phyloP scores from a whole-genome alignment of 2,329 filamentous ascomycete species.

The Fusarium secorum region DNA sequence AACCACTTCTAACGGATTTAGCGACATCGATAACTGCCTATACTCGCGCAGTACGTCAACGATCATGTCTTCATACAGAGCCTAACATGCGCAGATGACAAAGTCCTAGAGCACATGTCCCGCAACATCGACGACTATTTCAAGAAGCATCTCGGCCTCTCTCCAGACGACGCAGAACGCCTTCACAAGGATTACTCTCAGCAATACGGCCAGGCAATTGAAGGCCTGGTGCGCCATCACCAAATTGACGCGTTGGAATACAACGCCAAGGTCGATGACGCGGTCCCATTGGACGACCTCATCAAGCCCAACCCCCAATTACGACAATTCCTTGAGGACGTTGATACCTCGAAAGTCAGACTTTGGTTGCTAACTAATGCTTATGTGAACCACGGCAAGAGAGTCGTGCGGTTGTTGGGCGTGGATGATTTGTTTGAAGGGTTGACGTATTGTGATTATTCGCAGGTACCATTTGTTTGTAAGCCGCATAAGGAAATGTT shows the following conservation, averaged over 20 bases:
- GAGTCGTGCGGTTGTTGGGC: slow-evolving; percentile 80
- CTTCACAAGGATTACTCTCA: slow-evolving; percentile 95
- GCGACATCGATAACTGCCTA: slow-evolving; percentile 98
- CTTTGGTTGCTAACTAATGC: slow-evolving; percentile 97
- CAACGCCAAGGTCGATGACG: slow-evolving; percentile 94
- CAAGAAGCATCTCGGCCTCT: slow-evolving; percentile 73
- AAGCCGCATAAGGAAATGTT: slow-evolving; percentile 88
- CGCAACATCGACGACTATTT: slow-evolving; percentile 75
- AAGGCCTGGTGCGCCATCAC: slow-evolving; percentile 92
- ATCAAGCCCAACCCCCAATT: slow-evolving; percentile 80
- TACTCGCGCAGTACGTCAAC: slow-evolving; percentile 77
- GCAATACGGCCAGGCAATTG: slow-evolving; percentile 95
- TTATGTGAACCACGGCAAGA: slow-evolving; percentile 83
- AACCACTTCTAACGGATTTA: slow-evolving; percentile 52
- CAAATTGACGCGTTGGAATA: slow-evolving; percentile 95
- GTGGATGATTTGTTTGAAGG: slow-evolving; percentile 93
- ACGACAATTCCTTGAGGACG: slow-evolving; percentile 76
- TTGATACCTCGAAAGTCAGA: slow-evolving; percentile 83
- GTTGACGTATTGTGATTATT: slow-evolving; percentile 94
- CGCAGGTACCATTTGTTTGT: slow-evolving; percentile 75
- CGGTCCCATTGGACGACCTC: slow-evolving; percentile 85
- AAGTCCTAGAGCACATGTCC: slow-evolving; percentile 88
- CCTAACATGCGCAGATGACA: slow-evolving; percentile 61
- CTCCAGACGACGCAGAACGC: slow-evolving; percentile 76
- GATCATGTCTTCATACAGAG: rapidly evolving